phyloP scores from a whole-genome alignment of 2,329 filamentous ascomycete genomes.

The Trichoderma hamatum region DNA sequence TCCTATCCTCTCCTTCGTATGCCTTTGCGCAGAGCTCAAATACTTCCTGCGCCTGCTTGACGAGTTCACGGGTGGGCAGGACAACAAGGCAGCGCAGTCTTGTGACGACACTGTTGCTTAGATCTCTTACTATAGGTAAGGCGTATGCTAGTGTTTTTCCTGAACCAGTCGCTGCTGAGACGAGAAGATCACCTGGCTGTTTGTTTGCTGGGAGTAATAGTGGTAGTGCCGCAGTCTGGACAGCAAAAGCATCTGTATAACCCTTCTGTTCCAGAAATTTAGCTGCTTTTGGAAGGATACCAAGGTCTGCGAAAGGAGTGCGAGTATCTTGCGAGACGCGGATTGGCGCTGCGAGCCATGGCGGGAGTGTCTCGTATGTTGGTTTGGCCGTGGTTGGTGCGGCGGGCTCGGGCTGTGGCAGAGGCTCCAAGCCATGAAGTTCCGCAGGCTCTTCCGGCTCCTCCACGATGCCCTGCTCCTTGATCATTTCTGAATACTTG shows the following conservation, averaged over 20 bases:
- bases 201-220: slow-evolving; percentile 70
- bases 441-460: slow-evolving; percentile 42
- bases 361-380: slow-evolving; percentile 76
- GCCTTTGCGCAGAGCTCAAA: slow-evolving; percentile 73
- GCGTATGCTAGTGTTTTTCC: slow-evolving; percentile 94
- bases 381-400: slow-evolving; percentile 60
- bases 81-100: slow-evolving; percentile 79
- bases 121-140: slow-evolving; percentile 77
- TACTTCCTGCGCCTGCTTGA: slow-evolving; percentile 79
- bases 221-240: slow-evolving; percentile 65
- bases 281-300: slow-evolving; percentile 62
- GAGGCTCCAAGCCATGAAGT: slow-evolving; percentile 73
- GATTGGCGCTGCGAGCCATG: slow-evolving; percentile 79
- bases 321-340: slow-evolving; percentile 64
- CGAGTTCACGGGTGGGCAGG: slow-evolving; percentile 87
- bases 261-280: slow-evolving; percentile 66
- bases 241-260: slow-evolving; percentile 46
- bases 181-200: slow-evolving; percentile 75
- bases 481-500: slow-evolving; percentile 48
- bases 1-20: slow-evolving; percentile 58
- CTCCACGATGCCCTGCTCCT: slow-evolving; percentile 39
- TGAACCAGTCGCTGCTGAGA: slow-evolving; percentile 92
- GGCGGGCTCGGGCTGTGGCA: slow-evolving; percentile 75
- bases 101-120: slow-evolving; percentile 67
- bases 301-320: slow-evolving; percentile 64